phyloP scores from a whole-genome alignment of 768 basidiomycete species.

The Fomitopsis pulvina region DNA sequence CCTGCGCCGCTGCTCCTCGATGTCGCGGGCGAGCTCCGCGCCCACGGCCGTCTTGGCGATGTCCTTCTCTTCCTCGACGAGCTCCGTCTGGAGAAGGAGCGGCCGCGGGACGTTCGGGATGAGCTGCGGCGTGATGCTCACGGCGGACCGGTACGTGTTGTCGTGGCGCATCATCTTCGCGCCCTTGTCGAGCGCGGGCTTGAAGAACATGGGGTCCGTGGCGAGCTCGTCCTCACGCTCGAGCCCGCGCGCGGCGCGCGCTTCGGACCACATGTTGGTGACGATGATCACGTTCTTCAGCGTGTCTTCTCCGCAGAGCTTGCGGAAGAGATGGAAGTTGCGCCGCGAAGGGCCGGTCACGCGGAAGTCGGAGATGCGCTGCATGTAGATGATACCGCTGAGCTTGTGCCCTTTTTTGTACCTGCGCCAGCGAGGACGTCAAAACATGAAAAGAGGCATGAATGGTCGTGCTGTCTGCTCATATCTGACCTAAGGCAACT shows the following conservation, averaged over 20 bases:
- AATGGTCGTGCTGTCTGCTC: too few species aligned
- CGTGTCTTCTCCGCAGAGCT: slow-evolving; percentile 15
- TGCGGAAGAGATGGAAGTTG: slow-evolving; percentile 15
- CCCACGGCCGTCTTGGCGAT: slow-evolving; percentile 49
- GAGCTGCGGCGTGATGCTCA: slow-evolving; percentile 34
- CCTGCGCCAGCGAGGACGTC: slow-evolving; percentile 4
- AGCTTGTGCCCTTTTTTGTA: slow-evolving; percentile 10
- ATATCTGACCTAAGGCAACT: slow-evolving; percentile 2
- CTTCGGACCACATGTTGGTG: slow-evolving; percentile 24
- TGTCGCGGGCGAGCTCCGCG: slow-evolving; percentile 42
- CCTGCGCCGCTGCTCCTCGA: slow-evolving; percentile 38
- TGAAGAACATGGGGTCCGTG: slow-evolving; percentile 86
- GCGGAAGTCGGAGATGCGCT: slow-evolving; percentile 18
- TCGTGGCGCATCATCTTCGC: slow-evolving; percentile 38
- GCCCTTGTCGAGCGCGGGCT: slow-evolving; percentile 74
- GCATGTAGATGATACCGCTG: slow-evolving; percentile 19
- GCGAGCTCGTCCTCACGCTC: slow-evolving; percentile 9
- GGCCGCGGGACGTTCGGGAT: slow-evolving; percentile 33
- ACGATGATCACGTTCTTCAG: slow-evolving; percentile 18
- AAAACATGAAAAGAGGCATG: too few species aligned
- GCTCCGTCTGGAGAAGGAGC: slow-evolving; percentile 47
- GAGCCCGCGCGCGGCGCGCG: slow-evolving; percentile 1
- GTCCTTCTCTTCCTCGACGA: slow-evolving; percentile 40
- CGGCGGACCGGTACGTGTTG: slow-evolving; percentile 34
- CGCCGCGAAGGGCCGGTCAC: slow-evolving; percentile 8